Evolutionary conservation across 164 flowering plant genomes (phyloP), one percentile per base, ranked within the genome.

Genomic region (Liriodendron chinense): DNA sequence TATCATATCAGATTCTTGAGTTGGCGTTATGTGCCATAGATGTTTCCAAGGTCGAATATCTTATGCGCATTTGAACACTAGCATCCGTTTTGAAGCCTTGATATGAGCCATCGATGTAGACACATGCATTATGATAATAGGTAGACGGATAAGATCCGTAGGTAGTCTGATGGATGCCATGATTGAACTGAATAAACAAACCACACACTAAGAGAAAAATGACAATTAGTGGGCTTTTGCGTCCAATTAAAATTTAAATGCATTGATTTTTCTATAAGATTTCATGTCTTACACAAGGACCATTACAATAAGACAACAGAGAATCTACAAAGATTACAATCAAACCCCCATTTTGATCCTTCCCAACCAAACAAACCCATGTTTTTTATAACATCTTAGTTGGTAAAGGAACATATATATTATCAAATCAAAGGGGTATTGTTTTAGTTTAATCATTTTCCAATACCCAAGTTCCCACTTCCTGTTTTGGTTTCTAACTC

Each of bases 251-350:
- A 53, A 1, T 53, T 53, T 13, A 12, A 12, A 53, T 53, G 13
- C 59, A 10, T 16, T 53, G 59, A 12, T 66, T 43, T 64, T 9
- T 64, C 22, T 24, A 12, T 64, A 64, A 64, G 14, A 64, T 64
- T 2, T 64, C 4, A 6, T 23, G 14, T 64, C 34, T 64, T 24
- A 24, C 47, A 26, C 2, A 43, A 67, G n/a, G 18, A 12, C 69
- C 23, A 67, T 67, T 28, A 26, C 69, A 67, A 34, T 18, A 67
- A 34, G 69, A 67, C 69, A 67, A 67, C 16, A 8, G n/a, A 28
- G 28, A 26, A 67, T 26, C 2, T 34, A 12, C 16, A 16, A 65
- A 34, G 26, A 67, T 26, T 43, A 67, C 69, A 67, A 67, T 1
- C 69, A 16, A 67, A 20, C 20, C 43, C 6, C 69, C 28, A 20